Evolutionary conservation across 1,139 yeast genomes (phyloP), one percentile per base, ranked within the genome.

Genomic region (Eremothecium sinecaudum): DNA sequence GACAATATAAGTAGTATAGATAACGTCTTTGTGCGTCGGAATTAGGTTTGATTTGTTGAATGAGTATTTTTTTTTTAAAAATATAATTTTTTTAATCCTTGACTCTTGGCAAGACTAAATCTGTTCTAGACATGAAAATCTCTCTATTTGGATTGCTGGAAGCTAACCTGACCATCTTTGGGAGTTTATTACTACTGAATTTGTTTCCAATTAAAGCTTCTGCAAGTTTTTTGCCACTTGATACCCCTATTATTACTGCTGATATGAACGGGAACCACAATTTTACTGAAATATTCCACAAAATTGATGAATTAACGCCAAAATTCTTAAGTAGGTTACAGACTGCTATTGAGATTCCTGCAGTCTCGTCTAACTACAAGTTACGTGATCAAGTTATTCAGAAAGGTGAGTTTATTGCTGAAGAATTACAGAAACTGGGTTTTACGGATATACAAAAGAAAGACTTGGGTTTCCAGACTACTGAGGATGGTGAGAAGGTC

Each of bases 311-410:
- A 51, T 69, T 79, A 54, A 75, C 78, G 55, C 82, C 84, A 2
- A 61, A 67, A 39, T 80, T 77, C 63, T 73, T 81, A 45, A 65
- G 71, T 40, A 67, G 92, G 48, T 69, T 90, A 42, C 63, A 75
- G 32, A 67, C 78, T 38, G 96, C 96, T 9, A 87, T 92, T 33
- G 81, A 86, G 39, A 92, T 90, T 50, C 93, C 94, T 33, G 87
- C 97, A 4, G 96, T 92, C 24, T 86, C 97, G 6, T 77, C 86
- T 24, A 98, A 90, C 58, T 93, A 86, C 55, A 59, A 75, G 11
- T 71, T 81, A 51, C 81, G 94, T 62, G 93, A 94, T 20, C 69
- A 79, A 56, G 97, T 90, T 33, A 75, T 80, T 38, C 62, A 61
- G 46, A 90, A 92, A 86, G 93, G 94, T 22, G 73, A 81, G 36